These are phyloP conservation scores for Gonium pectorale DNA, from an alignment of 139 green algal species.

Conservation along the genomic window DNA sequence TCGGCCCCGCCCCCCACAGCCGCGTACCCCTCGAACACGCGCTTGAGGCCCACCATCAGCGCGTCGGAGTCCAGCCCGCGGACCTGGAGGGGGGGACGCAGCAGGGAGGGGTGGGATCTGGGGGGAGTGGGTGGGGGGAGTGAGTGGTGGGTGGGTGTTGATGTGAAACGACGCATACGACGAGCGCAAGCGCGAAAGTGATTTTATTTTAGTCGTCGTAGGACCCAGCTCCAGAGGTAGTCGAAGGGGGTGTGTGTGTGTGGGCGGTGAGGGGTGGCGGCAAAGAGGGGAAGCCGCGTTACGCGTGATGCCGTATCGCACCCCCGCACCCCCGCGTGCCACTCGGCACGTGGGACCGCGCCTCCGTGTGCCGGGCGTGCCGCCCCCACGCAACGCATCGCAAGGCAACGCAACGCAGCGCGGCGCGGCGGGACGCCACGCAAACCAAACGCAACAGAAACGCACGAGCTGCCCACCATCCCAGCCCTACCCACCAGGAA, in stretches of 20 bases:
- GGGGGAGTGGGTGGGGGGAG: not conserved
- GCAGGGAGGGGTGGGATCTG: not conserved
- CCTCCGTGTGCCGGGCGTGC: no score
- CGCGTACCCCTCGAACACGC: slow-evolving; percentile 61
- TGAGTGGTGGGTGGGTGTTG: not conserved
- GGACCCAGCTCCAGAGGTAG: no score
- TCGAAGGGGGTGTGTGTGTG: not conserved
- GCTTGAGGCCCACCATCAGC: slow-evolving; percentile 59
- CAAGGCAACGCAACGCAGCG: not conserved
- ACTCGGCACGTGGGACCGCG: no score
- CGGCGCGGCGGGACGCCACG: not conserved
- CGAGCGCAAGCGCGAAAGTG: not conserved
- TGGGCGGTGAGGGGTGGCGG: not conserved
- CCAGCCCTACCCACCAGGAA: not conserved
- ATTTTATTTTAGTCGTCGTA: no score
- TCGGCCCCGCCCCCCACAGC: slow-evolving; percentile 52
- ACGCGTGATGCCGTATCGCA: no score
- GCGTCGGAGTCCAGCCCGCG: slow-evolving; percentile 53
- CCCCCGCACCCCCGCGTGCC: no score
- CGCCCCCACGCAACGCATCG: not conserved
- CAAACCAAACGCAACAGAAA: not conserved
- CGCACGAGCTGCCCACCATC: not conserved
- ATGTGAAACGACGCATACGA: not conserved
- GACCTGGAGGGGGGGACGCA: not conserved
- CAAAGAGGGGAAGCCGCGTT: no score